phyloP scores from a whole-genome alignment of 441 rosid species.

The Croton setiger region DNA sequence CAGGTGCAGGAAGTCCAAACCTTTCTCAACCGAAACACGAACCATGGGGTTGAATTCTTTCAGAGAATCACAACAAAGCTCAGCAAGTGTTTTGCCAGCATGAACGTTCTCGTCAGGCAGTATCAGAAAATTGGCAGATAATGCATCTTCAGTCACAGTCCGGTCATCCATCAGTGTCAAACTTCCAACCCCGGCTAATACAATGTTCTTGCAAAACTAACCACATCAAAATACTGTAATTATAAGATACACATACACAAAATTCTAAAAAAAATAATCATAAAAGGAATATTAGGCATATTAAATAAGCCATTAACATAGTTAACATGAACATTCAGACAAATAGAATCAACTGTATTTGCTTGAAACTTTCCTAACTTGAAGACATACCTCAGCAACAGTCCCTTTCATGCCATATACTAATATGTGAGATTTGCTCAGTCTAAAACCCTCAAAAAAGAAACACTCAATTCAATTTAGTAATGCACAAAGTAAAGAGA shows the following conservation, averaged over 20 bases:
- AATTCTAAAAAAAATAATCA: not conserved
- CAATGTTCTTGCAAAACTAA: conserved; percentile 94
- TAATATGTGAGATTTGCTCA: conserved; percentile 72
- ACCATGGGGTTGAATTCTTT: conserved; percentile 89
- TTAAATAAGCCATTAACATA: not conserved
- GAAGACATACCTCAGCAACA: conserved; percentile 58
- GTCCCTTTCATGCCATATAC: conserved; percentile 77
- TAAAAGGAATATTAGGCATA: not conserved
- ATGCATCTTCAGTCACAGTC: conserved; percentile 49
- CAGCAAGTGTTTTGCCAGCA: conserved; percentile 48
- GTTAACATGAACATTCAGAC: not conserved
- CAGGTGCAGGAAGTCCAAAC: conserved; percentile 25
- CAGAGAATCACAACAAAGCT: conserved; percentile 56
- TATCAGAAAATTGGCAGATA: conserved; percentile 60
- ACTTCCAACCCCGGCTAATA: conserved; percentile 86
- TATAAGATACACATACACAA: not conserved
- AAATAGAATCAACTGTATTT: not conserved
- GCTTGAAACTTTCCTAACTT: not conserved
- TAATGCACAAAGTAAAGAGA: not conserved
- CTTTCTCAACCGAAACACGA: conserved; percentile 67
- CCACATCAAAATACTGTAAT: conserved; percentile 9
- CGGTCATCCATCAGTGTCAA: conserved; percentile 75
- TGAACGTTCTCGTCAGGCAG: conserved; percentile 41
- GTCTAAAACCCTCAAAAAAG: conserved; percentile 35
- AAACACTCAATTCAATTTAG: not conserved